Evolutionary conservation across 768 basidiomycete genomes (phyloP), one percentile per base, ranked within the genome.

Genomic region (Russula olivacea): DNA sequence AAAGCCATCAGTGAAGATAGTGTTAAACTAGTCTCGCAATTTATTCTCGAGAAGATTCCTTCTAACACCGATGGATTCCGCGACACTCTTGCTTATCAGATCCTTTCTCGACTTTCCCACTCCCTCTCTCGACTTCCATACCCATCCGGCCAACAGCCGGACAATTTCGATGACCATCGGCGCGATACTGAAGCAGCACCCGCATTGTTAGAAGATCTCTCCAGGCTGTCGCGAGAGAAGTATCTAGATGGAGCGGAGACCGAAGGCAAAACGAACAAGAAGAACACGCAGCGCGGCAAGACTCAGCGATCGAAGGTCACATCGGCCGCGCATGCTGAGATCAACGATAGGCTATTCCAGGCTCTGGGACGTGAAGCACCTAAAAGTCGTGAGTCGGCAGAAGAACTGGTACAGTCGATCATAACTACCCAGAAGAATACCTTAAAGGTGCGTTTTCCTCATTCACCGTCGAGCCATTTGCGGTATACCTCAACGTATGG

Each of bases 341-440:
- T 56, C 34, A 43, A 28, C 40, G 58, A 49, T 21, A 54, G 41
- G 21, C 48, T 64, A 7, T 55, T 43, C 53, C 58, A 14, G n/a
- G 23, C 54, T 36, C 54, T 60, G 2, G 57, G 58, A 12, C 14
- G 43, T 45, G 54, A 43, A 23, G 48, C 47, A 4, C 63, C 63
- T 3, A 55, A 48, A 21, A 45, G 10, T 25, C 48, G 58, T 23
- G 54, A 60, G 5, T 32, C 53, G 4, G 48, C 40, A 32, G 23
- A 60, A 10, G 30, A 60, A 47, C 6, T 49, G 14, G 25, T 51
- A 0, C 1, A 23, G 23, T 64, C 63, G 2, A 55, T 36, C 19
- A 7, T 64, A 17, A 41, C 51, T 21, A 25, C 4, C 9, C 63
- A 64, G n/a, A 64, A 45, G 34, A 14, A 45, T 8, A 64, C 41